Evolutionary conservation across 2,329 filamentous ascomycete species (phyloP), one percentile per base, ranked within the genome.

Genomic region (Shiraia sp.): DNA sequence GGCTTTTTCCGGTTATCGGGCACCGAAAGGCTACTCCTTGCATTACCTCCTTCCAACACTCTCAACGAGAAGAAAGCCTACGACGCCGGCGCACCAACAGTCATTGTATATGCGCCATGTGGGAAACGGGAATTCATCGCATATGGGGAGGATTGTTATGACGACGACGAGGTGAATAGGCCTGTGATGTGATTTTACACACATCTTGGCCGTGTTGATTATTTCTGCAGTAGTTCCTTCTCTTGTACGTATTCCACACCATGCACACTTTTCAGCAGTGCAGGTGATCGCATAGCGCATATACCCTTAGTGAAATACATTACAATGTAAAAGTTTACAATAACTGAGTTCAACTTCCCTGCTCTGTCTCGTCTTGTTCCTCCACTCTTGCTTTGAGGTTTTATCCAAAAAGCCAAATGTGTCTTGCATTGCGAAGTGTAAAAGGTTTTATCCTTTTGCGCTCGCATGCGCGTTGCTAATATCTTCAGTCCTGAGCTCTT

Each of bases 121-220:
- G 54, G 55, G 25, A 49, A 49, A 17, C 42, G 49, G 8, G 54
- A 59, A 17, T 64, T 58, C 27, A 52, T 55, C 26, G 51, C 53
- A 6, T 62, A 63, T 36, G 56, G 62, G 5, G 59, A 60, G 16
- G 61, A 22, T 22, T 8, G 19, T 4, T 22, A 66, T 10, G 57
- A 61, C 7, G 63, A 67, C 32, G 63, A 66, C 37, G 63, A 67
- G 50, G 45, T 55, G 36, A 58, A 61, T 32, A 50, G 62, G 27
- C 62, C 63, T 3, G 62, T 67, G 17, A 63, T 67, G 61, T 67
- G 42, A 53, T 50, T 32, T 40, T 44, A 43, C 36, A 33, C 42
- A 43, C 45, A 48, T 33, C 27, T 19, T 26, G 27, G 43, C 34
- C 31, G 14, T 32, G 32, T 25, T 42, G 17, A 38, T 38, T 45